Evolutionary conservation across 495 filamentous ascomycete species (phyloP).

Genomic region (Aspergillus incahuasiensis): DNA sequence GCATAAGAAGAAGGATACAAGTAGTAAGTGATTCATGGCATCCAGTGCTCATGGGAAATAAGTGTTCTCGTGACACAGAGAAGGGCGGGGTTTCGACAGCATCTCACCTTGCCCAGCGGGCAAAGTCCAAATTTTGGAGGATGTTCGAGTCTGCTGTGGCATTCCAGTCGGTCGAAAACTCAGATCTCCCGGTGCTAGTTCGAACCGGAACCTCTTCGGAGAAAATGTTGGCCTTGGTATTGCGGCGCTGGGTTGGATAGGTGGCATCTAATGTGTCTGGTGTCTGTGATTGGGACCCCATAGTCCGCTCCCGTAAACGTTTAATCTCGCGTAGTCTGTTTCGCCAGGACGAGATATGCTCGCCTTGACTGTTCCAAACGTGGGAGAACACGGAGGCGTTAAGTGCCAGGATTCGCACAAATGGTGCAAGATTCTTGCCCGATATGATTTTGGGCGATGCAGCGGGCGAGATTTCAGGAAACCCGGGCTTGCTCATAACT

Average conservation of each 20-base stretch:
- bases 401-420: slow-evolving; percentile 84
- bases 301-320: slow-evolving; percentile 61
- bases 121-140: slow-evolving; percentile 41
- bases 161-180: slow-evolving; percentile 40
- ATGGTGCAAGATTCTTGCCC: slow-evolving; percentile 71
- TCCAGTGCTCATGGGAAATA: neutral
- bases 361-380: slow-evolving; percentile 81
- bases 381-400: slow-evolving; percentile 90
- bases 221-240: slow-evolving; percentile 43
- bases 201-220: slow-evolving; percentile 37
- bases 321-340: slow-evolving; percentile 81
- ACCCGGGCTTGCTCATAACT: slow-evolving; percentile 75
- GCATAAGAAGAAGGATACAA: no score
- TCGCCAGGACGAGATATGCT: slow-evolving; percentile 86
- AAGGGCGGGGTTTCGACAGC: neutral
- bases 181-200: slow-evolving; percentile 22
- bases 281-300: slow-evolving; percentile 29
- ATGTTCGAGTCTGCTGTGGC: slow-evolving; percentile 37
- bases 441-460: slow-evolving; percentile 82
- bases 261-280: slow-evolving; percentile 33
- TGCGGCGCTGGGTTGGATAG: slow-evolving; percentile 41
- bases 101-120: slow-evolving; percentile 38
- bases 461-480: slow-evolving; percentile 86
- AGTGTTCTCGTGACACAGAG: neutral
- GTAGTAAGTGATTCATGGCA: neutral